Base-by-base conservation (phyloP, 805 yeast genomes). In the Candida lessepsii region DNA sequence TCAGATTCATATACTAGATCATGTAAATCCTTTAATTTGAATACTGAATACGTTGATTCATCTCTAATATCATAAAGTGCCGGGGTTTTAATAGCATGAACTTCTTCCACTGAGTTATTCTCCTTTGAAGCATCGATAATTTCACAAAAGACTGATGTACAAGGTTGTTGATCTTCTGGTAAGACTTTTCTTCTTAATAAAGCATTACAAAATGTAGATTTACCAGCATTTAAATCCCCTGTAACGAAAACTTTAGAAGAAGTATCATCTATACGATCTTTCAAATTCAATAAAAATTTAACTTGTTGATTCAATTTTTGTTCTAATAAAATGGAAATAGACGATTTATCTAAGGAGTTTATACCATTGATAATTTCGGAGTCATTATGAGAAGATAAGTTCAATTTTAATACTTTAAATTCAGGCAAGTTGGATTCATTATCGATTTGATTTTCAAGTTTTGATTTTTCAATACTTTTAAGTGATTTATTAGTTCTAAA, bases 131-230 rank as follows among this genome's bases (percentile, higher is more conserved):
- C 87, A 59, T 93, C 96, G 20, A 86, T 69, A 6, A 95, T 91
- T 62, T 95, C 99, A 58, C 96, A 90, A 54, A 95, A 95, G 0
- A 93, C 96, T 46, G 86, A 82, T 0, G 99, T 93, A 54, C 97
- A 89, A 2, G 99, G 99, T 57, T 93, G 96, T 56, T 93, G 99
- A 61, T 93, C 99, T 54, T 86, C 96, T 0, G 99, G 99, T 35
- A 93, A 64, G 2, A 93, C 63, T 36, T 79, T 76, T 37, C 93
- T 74, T 49, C 90, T 72, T 44, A 93, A 65, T 29, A 93, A 67
- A 1, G 96, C 91, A 57, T 93, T 93, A 62, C 99, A 93, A 53
- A 93, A 88, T 1, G 96, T 86, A 1, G 97, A 88, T 56, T 93
- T 93, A 3, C 99, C 99, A 0, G 99, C 85, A 57, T 93, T 93